Percentiles rank a stretch among this genome's conserved stretches.
Evolutionary conservation across 1,139 yeast species (phyloP).

Genomic region (Yamadazyma dendronema): DNA sequence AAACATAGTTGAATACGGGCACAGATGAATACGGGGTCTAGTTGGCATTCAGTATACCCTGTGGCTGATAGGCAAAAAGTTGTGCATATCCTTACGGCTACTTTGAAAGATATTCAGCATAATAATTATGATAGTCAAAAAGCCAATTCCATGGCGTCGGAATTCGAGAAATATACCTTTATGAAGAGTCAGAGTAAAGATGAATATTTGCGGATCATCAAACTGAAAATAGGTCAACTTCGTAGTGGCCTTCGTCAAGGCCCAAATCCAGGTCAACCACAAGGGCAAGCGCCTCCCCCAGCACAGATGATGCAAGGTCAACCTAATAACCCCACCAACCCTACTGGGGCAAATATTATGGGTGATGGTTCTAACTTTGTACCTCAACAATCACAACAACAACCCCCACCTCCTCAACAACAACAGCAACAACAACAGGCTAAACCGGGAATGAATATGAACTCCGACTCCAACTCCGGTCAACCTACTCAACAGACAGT

Average conservation of each 20-base stretch:
- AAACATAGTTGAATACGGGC: too few relatives aligned
- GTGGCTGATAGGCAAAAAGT: conserved; percentile 44
- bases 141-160: conserved; percentile 43
- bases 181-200: conserved; percentile 39
- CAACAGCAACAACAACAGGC: background rate
- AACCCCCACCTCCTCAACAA: background rate
- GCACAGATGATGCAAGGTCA: conserved; percentile 1
- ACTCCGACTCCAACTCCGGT: background rate
- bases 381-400: conserved; percentile 9
- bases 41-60: conserved; percentile 43
- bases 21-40: conserved; percentile 13
- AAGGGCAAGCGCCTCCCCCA: conserved; percentile 12
- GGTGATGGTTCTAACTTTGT: background rate
- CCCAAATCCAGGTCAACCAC: conserved; percentile 4
- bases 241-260: conserved; percentile 17
- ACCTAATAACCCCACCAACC: conserved; percentile 2
- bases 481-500: conserved; percentile 25
- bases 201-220: conserved; percentile 39
- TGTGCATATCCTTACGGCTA: conserved; percentile 37
- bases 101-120: conserved; percentile 41
- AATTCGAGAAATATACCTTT: conserved; percentile 44
- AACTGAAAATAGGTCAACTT: conserved; percentile 41
- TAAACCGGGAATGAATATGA: background rate
- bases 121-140: conserved; percentile 36
- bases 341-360: conserved; percentile 1